Evolutionary conservation across 257 asterid genomes (phyloP).

Genomic region (Perilla frutescens): DNA sequence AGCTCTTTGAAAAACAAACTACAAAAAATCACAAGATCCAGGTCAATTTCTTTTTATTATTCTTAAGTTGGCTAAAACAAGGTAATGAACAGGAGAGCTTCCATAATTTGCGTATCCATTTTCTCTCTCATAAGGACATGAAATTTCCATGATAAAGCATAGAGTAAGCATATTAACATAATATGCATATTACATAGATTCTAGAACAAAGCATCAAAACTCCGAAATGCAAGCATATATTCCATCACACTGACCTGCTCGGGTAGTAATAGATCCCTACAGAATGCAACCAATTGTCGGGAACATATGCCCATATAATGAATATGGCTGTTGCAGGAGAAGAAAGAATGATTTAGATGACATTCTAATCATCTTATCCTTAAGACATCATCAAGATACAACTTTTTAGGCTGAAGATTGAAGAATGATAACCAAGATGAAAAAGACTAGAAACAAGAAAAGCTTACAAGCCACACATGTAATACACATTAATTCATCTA

Average conservation of each 20-base stretch:
- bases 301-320: conserved; percentile 80
- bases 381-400: conserved; percentile 10
- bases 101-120: background rate
- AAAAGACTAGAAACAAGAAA: conserved; percentile 1
- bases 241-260: conserved; percentile 59
- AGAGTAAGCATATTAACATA: conserved; percentile 6
- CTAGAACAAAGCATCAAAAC: conserved; percentile 6
- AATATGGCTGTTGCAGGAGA: conserved; percentile 53
- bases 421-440: background rate
- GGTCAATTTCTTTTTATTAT: background rate
- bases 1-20: conserved; percentile 13
- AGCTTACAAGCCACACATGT: background rate
- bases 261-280: conserved; percentile 77
- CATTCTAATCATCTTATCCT: conserved; percentile 20
- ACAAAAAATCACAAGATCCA: background rate
- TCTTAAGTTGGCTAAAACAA: conserved; percentile 6
- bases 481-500: background rate
- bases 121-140: conserved; percentile 5
- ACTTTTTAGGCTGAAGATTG: background rate
- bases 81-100: background rate
- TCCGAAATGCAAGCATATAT: conserved; percentile 31
- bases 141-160: background rate
- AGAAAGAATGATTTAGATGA: conserved; percentile 23
- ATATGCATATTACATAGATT: conserved; percentile 4
- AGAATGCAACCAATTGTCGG: conserved; percentile 71